These are phyloP conservation scores for Pseudozyma hubeiensis DNA, from an alignment of 1,284 basidiomycete genomes.

Conservation along the genomic window DNA sequence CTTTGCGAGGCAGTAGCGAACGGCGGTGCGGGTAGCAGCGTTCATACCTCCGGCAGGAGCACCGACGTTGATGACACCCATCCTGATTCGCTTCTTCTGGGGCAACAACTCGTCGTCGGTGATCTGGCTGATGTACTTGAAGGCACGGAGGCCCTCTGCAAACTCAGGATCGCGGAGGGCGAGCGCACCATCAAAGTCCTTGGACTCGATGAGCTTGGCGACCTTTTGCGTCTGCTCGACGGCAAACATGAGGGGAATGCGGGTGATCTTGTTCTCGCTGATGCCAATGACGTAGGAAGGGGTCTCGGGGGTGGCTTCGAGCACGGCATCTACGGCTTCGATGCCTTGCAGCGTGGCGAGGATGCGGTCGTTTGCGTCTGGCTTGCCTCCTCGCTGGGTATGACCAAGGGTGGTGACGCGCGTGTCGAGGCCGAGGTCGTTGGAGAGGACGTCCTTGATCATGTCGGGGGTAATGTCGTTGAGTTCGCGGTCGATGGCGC, in stretches of 20 bases:
- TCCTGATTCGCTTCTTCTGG: slow-evolving; percentile 74
- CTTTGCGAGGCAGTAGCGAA: slow-evolving; percentile 89
- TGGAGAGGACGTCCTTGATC: slow-evolving; percentile 87
- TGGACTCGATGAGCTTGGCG: slow-evolving; percentile 81
- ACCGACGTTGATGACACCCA: slow-evolving; percentile 93
- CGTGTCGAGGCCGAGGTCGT: slow-evolving; percentile 90
- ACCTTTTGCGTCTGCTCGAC: slow-evolving; percentile 88
- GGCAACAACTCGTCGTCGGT: slow-evolving; percentile 77
- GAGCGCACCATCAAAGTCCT: slow-evolving; percentile 89
- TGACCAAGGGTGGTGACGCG: slow-evolving; percentile 98
- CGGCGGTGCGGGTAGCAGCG: slow-evolving; percentile 92
- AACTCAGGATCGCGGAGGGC: slow-evolving; percentile 92
- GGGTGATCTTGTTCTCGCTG: slow-evolving; percentile 92
- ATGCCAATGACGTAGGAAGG: slow-evolving; percentile 98
- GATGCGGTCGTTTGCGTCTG: slow-evolving; percentile 92
- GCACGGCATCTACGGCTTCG: slow-evolving; percentile 88
- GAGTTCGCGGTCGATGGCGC: slow-evolving; percentile 86
- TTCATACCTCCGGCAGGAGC: slow-evolving; percentile 99
- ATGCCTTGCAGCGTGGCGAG: slow-evolving; percentile 93
- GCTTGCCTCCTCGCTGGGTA: slow-evolving; percentile 92
- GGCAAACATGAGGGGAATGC: slow-evolving; percentile 90
- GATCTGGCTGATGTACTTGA: slow-evolving; percentile 71
- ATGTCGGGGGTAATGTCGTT: slow-evolving; percentile 90
- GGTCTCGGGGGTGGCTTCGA: slow-evolving; percentile 88
- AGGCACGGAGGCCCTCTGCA: slow-evolving; percentile 84